A percentile compares a stretch with the other conserved stretches of the same genome.
phyloP scores from a whole-genome alignment of 768 basidiomycete genomes.

The Tricholoma furcatifolium region DNA sequence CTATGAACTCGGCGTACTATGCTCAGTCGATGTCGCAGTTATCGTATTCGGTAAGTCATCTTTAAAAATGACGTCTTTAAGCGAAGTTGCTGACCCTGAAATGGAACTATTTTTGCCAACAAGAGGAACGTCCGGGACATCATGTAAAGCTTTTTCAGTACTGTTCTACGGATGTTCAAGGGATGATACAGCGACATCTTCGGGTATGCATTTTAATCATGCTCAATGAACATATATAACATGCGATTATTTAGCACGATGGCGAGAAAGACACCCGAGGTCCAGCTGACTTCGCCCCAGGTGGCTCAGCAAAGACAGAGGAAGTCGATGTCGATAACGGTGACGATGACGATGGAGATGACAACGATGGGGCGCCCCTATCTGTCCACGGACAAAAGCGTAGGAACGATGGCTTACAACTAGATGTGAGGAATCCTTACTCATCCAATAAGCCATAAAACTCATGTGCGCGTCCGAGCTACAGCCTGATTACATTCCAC shows the following conservation, averaged over 20 bases:
- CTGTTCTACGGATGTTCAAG: constrained; percentile 67
- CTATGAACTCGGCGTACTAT: constrained; percentile 85
- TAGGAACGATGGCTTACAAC: constrained; percentile 3
- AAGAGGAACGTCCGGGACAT: constrained; percentile 78
- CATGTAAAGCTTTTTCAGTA: constrained; percentile 83
- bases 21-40: constrained; percentile 86
- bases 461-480: not conserved
- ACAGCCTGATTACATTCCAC: constrained; percentile 6
- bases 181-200: constrained; percentile 69
- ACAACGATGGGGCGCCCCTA: constrained; percentile 13
- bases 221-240: constrained; percentile 9
- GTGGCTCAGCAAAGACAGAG: constrained; percentile 27
- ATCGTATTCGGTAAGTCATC: constrained; percentile 65
- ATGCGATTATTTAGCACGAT: constrained; percentile 34
- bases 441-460: not conserved
- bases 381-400: constrained; percentile 1
- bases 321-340: constrained; percentile 39
- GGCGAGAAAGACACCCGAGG: constrained; percentile 49
- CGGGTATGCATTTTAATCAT: constrained; percentile 29
- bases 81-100: constrained; percentile 12
- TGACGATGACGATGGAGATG: constrained; percentile 21
- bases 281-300: constrained; percentile 44
- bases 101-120: constrained; percentile 36
- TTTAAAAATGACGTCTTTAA: not conserved
- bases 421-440: not conserved